Percentiles rank a stretch among this genome's conserved stretches.
Conservation (phyloP, 2,329 filamentous ascomycete species). For the Claviceps fusiformis region DNA sequence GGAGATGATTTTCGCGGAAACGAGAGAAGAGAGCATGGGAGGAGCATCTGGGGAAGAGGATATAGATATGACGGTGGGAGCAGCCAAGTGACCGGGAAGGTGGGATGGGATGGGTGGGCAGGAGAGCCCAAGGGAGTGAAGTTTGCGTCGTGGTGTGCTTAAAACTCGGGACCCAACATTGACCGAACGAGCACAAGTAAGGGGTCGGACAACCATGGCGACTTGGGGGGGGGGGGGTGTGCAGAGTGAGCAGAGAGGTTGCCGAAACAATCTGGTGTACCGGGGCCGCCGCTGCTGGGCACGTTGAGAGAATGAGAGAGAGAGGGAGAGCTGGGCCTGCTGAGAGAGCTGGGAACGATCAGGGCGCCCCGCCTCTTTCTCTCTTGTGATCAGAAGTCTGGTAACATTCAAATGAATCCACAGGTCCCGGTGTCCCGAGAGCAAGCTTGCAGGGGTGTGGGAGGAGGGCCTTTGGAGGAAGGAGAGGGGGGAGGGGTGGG, state of each 20-base stretch:
- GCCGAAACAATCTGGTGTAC: background rate
- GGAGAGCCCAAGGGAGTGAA: constrained; percentile 7
- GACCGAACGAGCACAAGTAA: constrained; percentile 1
- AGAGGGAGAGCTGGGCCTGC: no score
- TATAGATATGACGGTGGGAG: constrained; percentile 7
- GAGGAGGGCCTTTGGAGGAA: no score
- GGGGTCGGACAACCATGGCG: constrained; percentile 1
- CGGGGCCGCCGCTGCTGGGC: background rate
- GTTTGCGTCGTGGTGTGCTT: constrained; percentile 1
- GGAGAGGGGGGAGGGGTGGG: background rate
- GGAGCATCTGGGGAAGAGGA: constrained; percentile 7
- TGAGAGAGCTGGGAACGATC: background rate
- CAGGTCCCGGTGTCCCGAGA: background rate
- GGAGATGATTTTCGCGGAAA: background rate
- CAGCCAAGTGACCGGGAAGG: constrained; percentile 4
- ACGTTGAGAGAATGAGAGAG: no score
- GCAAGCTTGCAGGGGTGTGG: background rate
- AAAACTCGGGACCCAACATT: background rate
- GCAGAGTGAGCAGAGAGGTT: background rate
- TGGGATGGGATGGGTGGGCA: constrained; percentile 5
- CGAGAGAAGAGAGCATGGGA: background rate
- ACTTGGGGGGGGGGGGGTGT: background rate
- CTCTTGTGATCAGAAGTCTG: constrained; percentile 2
- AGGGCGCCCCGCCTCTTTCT: background rate
- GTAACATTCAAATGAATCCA: background rate